Base-by-base conservation (phyloP, 2,329 filamentous ascomycete genomes). In the Colletotrichum noveboracense region DNA sequence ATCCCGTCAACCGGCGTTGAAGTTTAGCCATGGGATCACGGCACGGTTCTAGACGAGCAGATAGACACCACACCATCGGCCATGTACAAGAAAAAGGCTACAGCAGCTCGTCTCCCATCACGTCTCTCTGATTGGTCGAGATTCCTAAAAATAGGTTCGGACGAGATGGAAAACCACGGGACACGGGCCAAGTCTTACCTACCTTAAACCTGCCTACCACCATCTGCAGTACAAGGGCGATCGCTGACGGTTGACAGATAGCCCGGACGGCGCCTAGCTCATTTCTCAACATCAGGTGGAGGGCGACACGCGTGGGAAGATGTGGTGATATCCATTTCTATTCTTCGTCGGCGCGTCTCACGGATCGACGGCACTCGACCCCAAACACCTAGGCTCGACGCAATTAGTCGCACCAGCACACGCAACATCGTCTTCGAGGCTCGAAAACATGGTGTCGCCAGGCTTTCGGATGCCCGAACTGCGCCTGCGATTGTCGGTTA, bases 171-270 rank as follows among this genome's bases (percentile, higher is more conserved):
- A 58, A 72, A 34, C 36, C 26, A 24, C 43, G 66, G 56, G 28
- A 66, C 72, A 55, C 61, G 68, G 70, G 48, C 70, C 69, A 67
- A 21, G 48, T 64, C 73, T 67, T 56, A 28, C n/a, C 21, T 55
- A 21, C 43, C n/a, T 36, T 26, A 26, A 48, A 55, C 13, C 18
- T 61, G 26, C 36, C 43, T 56, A 24, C 28, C 16, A 60, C 70
- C 18, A 58, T 34, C 14, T 67, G 24, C 48, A 16, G 28, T 52
- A 55, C 61, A 65, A 61, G 73, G 73, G 60, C 69, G 30, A 75
- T 75, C 73, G 38, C 55, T 61, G 28, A 61, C 28, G 28, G 43
- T 58, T 74, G 65, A 52, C 26, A 18, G 55, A 64, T 34, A 62
- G 64, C 36, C 60, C 30, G 24, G 32, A 71, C 30, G 56, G 56